Evolutionary conservation across 805 yeast genomes (phyloP).

Genomic region (Suhomyces faveliae): DNA sequence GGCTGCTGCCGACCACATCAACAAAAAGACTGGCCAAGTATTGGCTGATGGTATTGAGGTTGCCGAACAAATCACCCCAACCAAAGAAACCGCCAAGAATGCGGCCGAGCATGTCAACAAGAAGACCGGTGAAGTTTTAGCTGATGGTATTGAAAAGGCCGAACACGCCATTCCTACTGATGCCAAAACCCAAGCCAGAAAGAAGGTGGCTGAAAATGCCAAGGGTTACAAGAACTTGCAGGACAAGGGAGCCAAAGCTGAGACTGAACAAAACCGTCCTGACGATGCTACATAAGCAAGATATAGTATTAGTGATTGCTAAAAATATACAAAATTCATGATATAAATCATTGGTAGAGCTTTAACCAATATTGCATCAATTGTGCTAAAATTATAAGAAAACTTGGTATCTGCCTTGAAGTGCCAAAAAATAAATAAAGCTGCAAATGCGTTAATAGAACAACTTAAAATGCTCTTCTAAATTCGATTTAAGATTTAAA

Average conservation of each 20-base stretch:
- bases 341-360: not conserved
- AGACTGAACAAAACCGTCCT: constrained; percentile 45
- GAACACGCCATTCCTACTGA: constrained; percentile 15
- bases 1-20: constrained; percentile 9
- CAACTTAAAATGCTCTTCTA: too few relatives aligned
- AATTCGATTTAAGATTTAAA: too few relatives aligned
- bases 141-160: constrained; percentile 36
- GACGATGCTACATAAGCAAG: constrained; percentile 40
- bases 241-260: constrained; percentile 43
- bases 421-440: too few relatives aligned
- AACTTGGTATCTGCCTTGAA: too few relatives aligned
- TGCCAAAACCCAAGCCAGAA: constrained; percentile 4
- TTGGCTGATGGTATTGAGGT: constrained; percentile 39
- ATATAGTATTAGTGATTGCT: not conserved
- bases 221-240: constrained; percentile 40
- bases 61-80: constrained; percentile 20
- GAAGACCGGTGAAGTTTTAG: constrained; percentile 2
- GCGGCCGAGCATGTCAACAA: constrained; percentile 1
- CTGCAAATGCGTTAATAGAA: too few relatives aligned
- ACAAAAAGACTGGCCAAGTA: constrained; percentile 36
- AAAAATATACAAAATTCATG: not conserved
- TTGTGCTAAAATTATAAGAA: too few relatives aligned
- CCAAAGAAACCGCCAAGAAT: constrained; percentile 2
- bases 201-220: constrained; percentile 26
- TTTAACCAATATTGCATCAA: too few relatives aligned